Percentiles rank a stretch among this genome's conserved stretches.
Evolutionary conservation across 2,329 filamentous ascomycete genomes (phyloP).

Genomic region (Pseudocercospora pini-densiflorae): DNA sequence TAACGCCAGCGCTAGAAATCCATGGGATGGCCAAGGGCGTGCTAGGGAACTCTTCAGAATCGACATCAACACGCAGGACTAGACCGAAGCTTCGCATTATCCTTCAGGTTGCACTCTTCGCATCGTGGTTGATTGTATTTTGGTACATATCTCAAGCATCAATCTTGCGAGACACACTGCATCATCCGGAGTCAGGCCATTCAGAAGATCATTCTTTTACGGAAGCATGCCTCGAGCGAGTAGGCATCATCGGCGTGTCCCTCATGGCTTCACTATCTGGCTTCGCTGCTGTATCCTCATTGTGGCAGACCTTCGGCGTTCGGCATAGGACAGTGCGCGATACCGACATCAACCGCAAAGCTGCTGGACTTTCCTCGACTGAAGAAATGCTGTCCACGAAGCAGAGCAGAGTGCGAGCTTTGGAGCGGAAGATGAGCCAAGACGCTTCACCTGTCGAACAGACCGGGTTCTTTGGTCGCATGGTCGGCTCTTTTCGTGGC

Average conservation of each 20-base stretch:
- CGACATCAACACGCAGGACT: conserved; percentile 62
- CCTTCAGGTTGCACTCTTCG: conserved; percentile 66
- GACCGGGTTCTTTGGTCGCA: conserved; percentile 70
- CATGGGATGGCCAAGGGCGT: conserved; percentile 58
- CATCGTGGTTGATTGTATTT: conserved; percentile 72
- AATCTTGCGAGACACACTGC: conserved; percentile 43
- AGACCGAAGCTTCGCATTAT: conserved; percentile 52
- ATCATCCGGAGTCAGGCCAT: conserved; percentile 43
- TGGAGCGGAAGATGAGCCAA: conserved; percentile 68
- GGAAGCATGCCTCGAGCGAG: conserved; percentile 64
- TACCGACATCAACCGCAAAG: conserved; percentile 74
- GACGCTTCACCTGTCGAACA: conserved; percentile 38
- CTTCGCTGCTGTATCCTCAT: conserved; percentile 84
- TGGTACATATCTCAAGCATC: conserved; percentile 61
- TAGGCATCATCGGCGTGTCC: conserved; percentile 83
- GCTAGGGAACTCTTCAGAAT: conserved; percentile 64
- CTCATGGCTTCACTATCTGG: conserved; percentile 88
- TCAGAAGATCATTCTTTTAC: conserved; percentile 52
- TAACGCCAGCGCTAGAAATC: conserved; percentile 80
- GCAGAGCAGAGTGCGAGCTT: conserved; percentile 69
- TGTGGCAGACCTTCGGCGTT: conserved; percentile 81
- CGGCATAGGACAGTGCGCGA: conserved; percentile 65
- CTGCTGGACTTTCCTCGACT: conserved; percentile 77
- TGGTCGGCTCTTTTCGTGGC: conserved; percentile 72
- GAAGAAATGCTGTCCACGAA: conserved; percentile 80